Evolutionary conservation across 176 grass and related monocot genomes (phyloP).

Genomic region (Triticum dicoccoides): DNA sequence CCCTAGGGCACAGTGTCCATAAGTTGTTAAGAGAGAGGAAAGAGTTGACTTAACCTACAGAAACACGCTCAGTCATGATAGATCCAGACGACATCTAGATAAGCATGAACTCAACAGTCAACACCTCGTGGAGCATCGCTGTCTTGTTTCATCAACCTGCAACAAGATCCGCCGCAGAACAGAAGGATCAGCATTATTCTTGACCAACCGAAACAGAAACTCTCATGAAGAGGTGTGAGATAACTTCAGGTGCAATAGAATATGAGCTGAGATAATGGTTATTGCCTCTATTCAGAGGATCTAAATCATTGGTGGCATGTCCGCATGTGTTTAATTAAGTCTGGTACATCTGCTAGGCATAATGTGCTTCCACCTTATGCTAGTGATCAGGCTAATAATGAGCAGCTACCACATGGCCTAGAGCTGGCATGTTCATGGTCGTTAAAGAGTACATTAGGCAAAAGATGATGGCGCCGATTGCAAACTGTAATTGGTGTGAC

Average conservation of each 20-base stretch:
- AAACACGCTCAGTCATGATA: neutral
- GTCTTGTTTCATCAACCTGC: slow-evolving; percentile 18
- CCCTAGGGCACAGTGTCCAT: too few relatives aligned
- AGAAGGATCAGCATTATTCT: slow-evolving; percentile 3
- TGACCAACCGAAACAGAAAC: neutral
- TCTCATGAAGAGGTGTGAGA: neutral
- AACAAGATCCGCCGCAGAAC: slow-evolving; percentile 11
- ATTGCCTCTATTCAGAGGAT: neutral
- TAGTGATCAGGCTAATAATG: neutral
- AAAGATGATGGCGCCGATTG: neutral
- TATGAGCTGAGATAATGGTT: neutral
- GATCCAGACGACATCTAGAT: neutral
- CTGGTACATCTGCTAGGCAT: neutral
- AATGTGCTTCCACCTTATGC: neutral
- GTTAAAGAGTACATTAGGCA: neutral
- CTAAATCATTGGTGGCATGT: neutral
- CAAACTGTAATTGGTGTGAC: neutral
- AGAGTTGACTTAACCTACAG: neutral
- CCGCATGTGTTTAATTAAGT: neutral
- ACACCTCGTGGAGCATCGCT: neutral
- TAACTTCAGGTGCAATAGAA: neutral
- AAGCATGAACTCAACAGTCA: slow-evolving; percentile 29
- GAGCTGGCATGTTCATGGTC: neutral
- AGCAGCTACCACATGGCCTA: neutral
- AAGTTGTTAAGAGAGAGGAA: neutral